Conservation (phyloP, 495 filamentous ascomycete species). For the Oidiodendron maius region DNA sequence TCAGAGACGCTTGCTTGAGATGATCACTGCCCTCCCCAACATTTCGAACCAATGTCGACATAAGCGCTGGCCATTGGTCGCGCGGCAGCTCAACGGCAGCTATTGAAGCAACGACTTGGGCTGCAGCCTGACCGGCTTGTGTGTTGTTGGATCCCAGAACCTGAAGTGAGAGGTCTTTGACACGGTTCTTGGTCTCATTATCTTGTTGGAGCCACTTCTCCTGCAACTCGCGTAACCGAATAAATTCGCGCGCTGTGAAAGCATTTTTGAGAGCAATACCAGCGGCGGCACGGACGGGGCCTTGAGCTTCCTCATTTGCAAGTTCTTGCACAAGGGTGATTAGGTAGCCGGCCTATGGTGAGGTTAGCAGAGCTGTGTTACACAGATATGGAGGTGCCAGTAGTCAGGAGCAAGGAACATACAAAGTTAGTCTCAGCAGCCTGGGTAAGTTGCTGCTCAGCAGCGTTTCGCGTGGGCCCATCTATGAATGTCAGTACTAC, state of each 20-base stretch:
- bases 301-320: slow-evolving; percentile 78
- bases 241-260: slow-evolving; percentile 84
- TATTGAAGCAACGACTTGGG: slow-evolving; percentile 92
- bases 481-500: slow-evolving; percentile 49
- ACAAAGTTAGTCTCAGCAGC: slow-evolving; percentile 94
- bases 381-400: slow-evolving; percentile 12
- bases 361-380: slow-evolving; percentile 14
- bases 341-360: slow-evolving; percentile 74
- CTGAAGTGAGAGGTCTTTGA: slow-evolving; percentile 83
- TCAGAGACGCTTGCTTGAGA: slow-evolving; percentile 89
- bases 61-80: slow-evolving; percentile 93
- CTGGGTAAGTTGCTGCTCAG: slow-evolving; percentile 88
- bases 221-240: slow-evolving; percentile 81
- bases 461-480: slow-evolving; percentile 78
- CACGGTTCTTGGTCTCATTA: slow-evolving; percentile 68
- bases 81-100: slow-evolving; percentile 90
- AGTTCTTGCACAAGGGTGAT: slow-evolving; percentile 85
- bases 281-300: slow-evolving; percentile 83
- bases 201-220: slow-evolving; percentile 81
- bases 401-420: slow-evolving; percentile 32
- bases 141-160: slow-evolving; percentile 71
- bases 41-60: slow-evolving; percentile 81
- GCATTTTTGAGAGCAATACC: slow-evolving; percentile 97
- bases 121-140: slow-evolving; percentile 80
- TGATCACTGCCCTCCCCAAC: slow-evolving; percentile 79